Evolutionary conservation across 192 early-diverging fungal species (phyloP).

Genomic region (Backusella psychrophila): DNA sequence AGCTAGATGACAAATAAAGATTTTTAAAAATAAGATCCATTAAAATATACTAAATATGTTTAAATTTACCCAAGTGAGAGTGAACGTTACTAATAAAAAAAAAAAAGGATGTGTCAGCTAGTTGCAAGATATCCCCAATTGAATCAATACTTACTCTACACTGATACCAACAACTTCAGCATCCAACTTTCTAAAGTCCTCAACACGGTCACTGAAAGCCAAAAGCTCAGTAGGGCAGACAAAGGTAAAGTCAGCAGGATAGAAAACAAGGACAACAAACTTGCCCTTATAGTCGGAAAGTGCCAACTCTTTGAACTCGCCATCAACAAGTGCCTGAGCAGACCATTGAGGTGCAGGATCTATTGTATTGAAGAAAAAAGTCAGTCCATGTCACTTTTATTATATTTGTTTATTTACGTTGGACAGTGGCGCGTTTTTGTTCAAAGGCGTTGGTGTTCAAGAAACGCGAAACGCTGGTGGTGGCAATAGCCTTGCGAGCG

Average conservation of each 20-base stretch:
- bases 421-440: conserved; percentile 11
- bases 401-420: not conserved
- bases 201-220: conserved; percentile 51
- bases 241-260: conserved; percentile 62
- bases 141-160: conserved; percentile 43
- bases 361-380: not conserved
- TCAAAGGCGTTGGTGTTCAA: not conserved
- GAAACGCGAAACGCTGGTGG: conserved; percentile 1
- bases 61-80: conserved; percentile 20
- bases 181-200: conserved; percentile 51
- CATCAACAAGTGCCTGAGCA: conserved; percentile 35
- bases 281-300: conserved; percentile 33
- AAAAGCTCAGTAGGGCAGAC: conserved; percentile 62
- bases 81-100: conserved; percentile 11
- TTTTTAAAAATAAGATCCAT: conserved; percentile 48
- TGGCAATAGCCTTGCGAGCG: not conserved
- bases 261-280: conserved; percentile 63
- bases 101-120: not conserved
- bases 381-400: not conserved
- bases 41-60: not conserved
- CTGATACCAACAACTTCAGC: conserved; percentile 55
- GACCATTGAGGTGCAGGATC: conserved; percentile 33
- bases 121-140: not conserved
- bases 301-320: conserved; percentile 30
- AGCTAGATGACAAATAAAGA: conserved; percentile 77